Percentiles rank a stretch among this genome's conserved stretches.
These are phyloP conservation scores for Aureobasidium sp. DNA, from an alignment of 2,329 filamentous ascomycete species.

Conservation along the genomic window DNA sequence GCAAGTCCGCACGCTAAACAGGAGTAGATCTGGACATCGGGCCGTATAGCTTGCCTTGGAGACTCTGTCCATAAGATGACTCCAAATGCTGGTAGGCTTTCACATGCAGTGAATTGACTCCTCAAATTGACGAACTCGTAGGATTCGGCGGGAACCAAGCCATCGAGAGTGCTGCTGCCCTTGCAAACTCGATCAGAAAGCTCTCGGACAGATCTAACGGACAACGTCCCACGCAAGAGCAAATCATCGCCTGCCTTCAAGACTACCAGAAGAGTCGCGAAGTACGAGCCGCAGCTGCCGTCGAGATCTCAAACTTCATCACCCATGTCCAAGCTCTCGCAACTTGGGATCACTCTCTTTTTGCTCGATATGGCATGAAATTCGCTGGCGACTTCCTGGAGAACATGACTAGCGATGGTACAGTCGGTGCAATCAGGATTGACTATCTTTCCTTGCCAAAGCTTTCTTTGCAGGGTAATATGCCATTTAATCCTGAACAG, in stretches of 20 bases:
- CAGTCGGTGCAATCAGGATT: slow-evolving; percentile 31
- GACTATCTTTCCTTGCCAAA: slow-evolving; percentile 35
- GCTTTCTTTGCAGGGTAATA: slow-evolving; percentile 28
- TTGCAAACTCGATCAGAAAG: slow-evolving; percentile 29
- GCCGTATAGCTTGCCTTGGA: slow-evolving; percentile 31
- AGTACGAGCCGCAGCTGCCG: slow-evolving; percentile 23
- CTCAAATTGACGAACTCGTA: not conserved
- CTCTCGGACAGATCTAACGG: slow-evolving; percentile 19
- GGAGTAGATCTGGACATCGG: slow-evolving; percentile 27
- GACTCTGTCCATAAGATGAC: slow-evolving; percentile 33
- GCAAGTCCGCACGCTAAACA: not conserved
- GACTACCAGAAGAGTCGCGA: slow-evolving; percentile 27
- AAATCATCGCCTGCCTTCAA: slow-evolving; percentile 23
- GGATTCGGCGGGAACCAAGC: slow-evolving; percentile 29
- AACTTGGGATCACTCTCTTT: not conserved
- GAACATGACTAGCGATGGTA: slow-evolving; percentile 22
- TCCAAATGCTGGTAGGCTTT: slow-evolving; percentile 20
- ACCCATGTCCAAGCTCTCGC: slow-evolving; percentile 26
- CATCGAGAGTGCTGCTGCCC: slow-evolving; percentile 30
- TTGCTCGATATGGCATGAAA: slow-evolving; percentile 16
- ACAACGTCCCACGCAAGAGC: slow-evolving; percentile 3
- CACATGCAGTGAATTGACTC: not conserved
- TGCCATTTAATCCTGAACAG: slow-evolving; percentile 34
- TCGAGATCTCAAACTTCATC: slow-evolving; percentile 25
- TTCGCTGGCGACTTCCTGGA: slow-evolving; percentile 20